Evolutionary conservation across 306 rosid genomes (phyloP), one percentile per base, ranked within the genome.

Genomic region (Quercus berberidifolia): DNA sequence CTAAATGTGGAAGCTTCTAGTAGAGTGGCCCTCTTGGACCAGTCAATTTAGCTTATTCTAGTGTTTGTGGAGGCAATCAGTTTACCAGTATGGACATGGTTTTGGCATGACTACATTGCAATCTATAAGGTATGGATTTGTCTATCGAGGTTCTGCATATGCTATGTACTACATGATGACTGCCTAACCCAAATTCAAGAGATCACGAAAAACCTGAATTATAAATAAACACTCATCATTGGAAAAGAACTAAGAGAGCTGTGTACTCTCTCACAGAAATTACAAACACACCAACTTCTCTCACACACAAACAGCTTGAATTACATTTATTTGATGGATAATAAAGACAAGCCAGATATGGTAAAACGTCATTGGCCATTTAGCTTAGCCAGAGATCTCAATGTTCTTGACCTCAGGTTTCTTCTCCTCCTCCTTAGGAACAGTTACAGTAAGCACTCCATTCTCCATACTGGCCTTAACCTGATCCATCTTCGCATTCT

Each of bases 371-470:
- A 41, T 46, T 38, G 15, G 54, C 17, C 5, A 38, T 15, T 18
- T 54, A 57, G 20, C 63, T 38, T 74, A 74, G 55, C 78, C 78
- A 35, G 78, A 57, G 78, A 74, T 58, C 13, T 57, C 33, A 57
- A 74, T 23, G 5, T 54, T 52, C 70, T 74, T 74, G 55, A 12
- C 78, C 38, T 57, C 56, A 35, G 68, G 56, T 20, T 74, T 74
- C 78, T 74, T 41, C 69, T 58, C 69, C 78, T 58, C 69, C 68
- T 14, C 78, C 70, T 74, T 74, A 11, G 70, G 78, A 59, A 74
- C 21, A 23, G 78, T 20, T 11, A 74, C 56, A 13, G 69, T 74
- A 38, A 74, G 78, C 78, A 58, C 78, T 57, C 69, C 78, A 74
- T 74, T 58, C 69, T 58, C 78, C 19, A 74, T 25, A 54, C 54